Base-by-base conservation (phyloP, 192 early-diverging fungal genomes). In the Coemansia sp. region DNA sequence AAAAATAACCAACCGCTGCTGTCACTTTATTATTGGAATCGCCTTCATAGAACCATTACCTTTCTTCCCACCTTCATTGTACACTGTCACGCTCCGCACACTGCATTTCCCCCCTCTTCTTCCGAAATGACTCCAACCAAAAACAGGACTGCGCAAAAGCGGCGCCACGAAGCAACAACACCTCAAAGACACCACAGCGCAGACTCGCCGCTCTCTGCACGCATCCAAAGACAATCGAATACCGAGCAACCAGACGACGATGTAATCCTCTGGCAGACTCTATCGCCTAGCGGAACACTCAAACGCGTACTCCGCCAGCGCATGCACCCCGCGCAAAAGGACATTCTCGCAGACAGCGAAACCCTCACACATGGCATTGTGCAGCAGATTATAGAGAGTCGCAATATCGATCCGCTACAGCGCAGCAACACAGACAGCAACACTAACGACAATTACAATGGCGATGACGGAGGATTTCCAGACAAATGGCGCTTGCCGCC, bases 251-350 rank as follows among this genome's bases (percentile, higher is more conserved):
- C 17, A 43, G 15, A 28, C 15, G 42, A 54, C 33, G 70, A 66
- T 32, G 48, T 62, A 3, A 62, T 74, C 28, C 48, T 63, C 34
- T 74, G 72, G 72, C 55, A 67, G 48, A 32, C 72, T 30, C 63
- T 64, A 55, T 74, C 72, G 19, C 72, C 72, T 5, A 65, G 55
- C 40, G 60, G 65, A 22, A 74, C 72, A 1, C 55, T 74, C 19
- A 46, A 48, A 9, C 56, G 45, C 47, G 64, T 66, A 20, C 27
- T 74, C n/a, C 72, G 64, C 7, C 58, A 54, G 44, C 53, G 58
- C 11, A 44, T 53, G 11, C 29, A 40, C 8, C 38, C 27, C 4
- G 29, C 26, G 13, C 65, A 43, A 52, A 37, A 24, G 20, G 48
- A 36, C 22, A 23, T 58, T 13, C 37, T 50, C 25, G 15, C 46